A percentile compares a stretch with the other conserved stretches of the same genome.
These are phyloP conservation scores for Cladosporium colombiae DNA, from an alignment of 2,329 filamentous ascomycete genomes.

Conservation along the genomic window DNA sequence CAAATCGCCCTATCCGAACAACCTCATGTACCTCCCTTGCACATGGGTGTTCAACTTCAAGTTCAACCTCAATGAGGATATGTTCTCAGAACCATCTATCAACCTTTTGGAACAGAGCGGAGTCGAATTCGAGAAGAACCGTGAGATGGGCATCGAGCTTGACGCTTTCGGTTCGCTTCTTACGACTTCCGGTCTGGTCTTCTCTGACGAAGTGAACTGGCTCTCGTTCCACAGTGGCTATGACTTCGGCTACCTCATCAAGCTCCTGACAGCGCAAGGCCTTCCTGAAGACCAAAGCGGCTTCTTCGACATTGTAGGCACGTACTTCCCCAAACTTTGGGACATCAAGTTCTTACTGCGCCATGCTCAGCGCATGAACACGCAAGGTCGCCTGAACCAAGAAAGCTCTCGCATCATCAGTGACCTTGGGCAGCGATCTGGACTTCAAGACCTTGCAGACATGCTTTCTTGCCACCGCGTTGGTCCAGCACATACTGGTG, in stretches of 20 bases:
- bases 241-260: slow-evolving; percentile 96
- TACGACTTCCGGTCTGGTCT: slow-evolving; percentile 87
- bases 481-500: slow-evolving; percentile 86
- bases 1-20: slow-evolving; percentile 45
- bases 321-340: slow-evolving; percentile 90
- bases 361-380: slow-evolving; percentile 63
- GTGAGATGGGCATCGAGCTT: slow-evolving; percentile 87
- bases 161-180: slow-evolving; percentile 84
- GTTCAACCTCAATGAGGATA: slow-evolving; percentile 90
- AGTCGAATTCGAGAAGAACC: slow-evolving; percentile 84
- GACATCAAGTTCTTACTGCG: slow-evolving; percentile 99
- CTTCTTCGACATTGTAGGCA: slow-evolving; percentile 84
- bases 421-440: slow-evolving; percentile 86
- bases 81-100: slow-evolving; percentile 96
- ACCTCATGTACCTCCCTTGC: slow-evolving; percentile 66
- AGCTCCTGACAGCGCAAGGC: slow-evolving; percentile 80
- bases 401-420: slow-evolving; percentile 72
- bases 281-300: slow-evolving; percentile 87
- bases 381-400: slow-evolving; percentile 53
- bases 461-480: slow-evolving; percentile 87
- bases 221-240: slow-evolving; percentile 97
- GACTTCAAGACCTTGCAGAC: slow-evolving; percentile 90
- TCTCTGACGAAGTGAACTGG: slow-evolving; percentile 88
- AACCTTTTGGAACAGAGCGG: slow-evolving; percentile 86
- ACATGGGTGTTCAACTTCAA: slow-evolving; percentile 99